A percentile compares a stretch with the other conserved stretches of the same genome.
Evolutionary conservation across 768 basidiomycete species (phyloP).

Genomic region (Aureoboletus auriporus): DNA sequence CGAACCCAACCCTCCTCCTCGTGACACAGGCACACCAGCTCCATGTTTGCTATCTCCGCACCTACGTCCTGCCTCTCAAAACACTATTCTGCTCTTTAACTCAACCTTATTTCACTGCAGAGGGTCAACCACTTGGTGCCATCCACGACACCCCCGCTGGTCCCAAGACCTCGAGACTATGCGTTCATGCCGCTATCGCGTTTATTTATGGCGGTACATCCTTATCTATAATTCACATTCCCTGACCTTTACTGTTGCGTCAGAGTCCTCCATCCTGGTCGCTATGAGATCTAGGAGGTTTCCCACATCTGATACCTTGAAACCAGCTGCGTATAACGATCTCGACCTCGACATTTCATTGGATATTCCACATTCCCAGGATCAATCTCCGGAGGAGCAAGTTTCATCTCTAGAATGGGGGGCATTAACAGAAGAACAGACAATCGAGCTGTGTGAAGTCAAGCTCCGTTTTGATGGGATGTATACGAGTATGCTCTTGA

Average conservation of each 20-base stretch:
- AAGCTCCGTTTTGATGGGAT: conserved; percentile 45
- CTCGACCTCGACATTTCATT: conserved; percentile 39
- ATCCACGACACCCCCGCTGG: conserved; percentile 28
- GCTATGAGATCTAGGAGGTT: conserved; percentile 57
- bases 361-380: conserved; percentile 18
- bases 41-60: conserved; percentile 51
- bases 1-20: conserved; percentile 53
- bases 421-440: conserved; percentile 54
- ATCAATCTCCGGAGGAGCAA: conserved; percentile 20
- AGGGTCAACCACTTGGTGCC: conserved; percentile 31
- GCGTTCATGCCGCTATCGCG: conserved; percentile 57
- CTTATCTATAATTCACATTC: neutral
- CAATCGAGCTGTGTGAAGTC: conserved; percentile 60
- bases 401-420: conserved; percentile 40
- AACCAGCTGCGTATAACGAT: conserved; percentile 27
- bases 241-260: conserved; percentile 5
- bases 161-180: conserved; percentile 41
- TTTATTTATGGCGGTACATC: conserved; percentile 52
- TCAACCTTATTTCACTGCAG: conserved; percentile 34
- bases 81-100: conserved; percentile 48
- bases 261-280: conserved; percentile 56
- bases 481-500: conserved; percentile 37
- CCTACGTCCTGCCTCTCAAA: conserved; percentile 41
- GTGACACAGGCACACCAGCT: conserved; percentile 62
- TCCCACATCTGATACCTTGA: conserved; percentile 35